Percentiles rank a stretch among this genome's conserved stretches.
Conservation (phyloP, 2,329 filamentous ascomycete genomes). For the Scedosporium dehoogii region DNA sequence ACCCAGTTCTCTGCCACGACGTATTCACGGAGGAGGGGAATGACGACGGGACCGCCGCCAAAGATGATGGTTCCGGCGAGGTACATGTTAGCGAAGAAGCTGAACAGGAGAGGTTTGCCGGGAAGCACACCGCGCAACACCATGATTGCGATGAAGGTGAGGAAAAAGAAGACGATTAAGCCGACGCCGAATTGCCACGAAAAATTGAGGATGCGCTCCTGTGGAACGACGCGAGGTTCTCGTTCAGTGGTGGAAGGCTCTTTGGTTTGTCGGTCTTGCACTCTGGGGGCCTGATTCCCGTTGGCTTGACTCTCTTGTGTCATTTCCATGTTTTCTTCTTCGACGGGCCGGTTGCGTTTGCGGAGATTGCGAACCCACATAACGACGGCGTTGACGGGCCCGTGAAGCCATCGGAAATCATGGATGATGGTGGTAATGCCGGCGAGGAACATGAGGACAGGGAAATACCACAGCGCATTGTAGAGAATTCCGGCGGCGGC, state of each 20-base stretch:
- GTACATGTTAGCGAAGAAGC: conserved; percentile 63
- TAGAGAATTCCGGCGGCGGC: conserved; percentile 59
- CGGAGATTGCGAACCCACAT: background rate
- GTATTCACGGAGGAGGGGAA: conserved; percentile 51
- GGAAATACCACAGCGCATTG: conserved; percentile 68
- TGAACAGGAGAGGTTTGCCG: conserved; percentile 35
- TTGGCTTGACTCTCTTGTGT: too few species aligned
- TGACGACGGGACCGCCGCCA: conserved; percentile 55
- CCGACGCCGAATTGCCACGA: conserved; percentile 33
- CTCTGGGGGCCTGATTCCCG: conserved; percentile 6
- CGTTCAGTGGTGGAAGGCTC: conserved; percentile 12
- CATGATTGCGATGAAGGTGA: conserved; percentile 47
- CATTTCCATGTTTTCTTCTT: background rate
- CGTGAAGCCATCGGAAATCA: conserved; percentile 44
- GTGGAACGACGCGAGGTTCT: conserved; percentile 15
- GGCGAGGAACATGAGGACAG: conserved; percentile 46
- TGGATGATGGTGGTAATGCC: conserved; percentile 43
- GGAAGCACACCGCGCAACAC: conserved; percentile 33
- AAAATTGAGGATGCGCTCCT: conserved; percentile 24
- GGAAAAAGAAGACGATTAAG: conserved; percentile 39
- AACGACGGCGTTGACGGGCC: conserved; percentile 11
- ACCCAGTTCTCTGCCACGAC: conserved; percentile 63
- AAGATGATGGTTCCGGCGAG: conserved; percentile 62
- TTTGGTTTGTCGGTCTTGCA: conserved; percentile 7
- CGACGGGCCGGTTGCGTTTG: background rate